These are phyloP conservation scores for Gymnopilus junonius DNA, from an alignment of 768 basidiomycete genomes.

Conservation along the genomic window DNA sequence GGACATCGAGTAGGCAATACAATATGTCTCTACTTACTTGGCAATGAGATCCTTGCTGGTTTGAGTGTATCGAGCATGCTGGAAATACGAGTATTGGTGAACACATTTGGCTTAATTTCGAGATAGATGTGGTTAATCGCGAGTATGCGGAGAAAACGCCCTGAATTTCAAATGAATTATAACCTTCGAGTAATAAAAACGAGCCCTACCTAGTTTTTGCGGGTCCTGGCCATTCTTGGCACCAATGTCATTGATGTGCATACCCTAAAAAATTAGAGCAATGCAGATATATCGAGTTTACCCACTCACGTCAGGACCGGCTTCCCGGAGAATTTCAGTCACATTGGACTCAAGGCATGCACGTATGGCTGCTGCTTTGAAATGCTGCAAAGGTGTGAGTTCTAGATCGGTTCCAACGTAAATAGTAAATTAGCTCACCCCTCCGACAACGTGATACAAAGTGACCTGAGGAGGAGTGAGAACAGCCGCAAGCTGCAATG, in stretches of 20 bases:
- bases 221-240: slow-evolving; percentile 33
- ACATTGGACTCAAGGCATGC: slow-evolving; percentile 28
- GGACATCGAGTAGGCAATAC: background rate
- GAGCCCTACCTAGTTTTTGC: slow-evolving; percentile 36
- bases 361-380: slow-evolving; percentile 28
- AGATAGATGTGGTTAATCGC: slow-evolving; percentile 39
- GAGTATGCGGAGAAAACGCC: slow-evolving; percentile 37
- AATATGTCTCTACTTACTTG: slow-evolving; percentile 21
- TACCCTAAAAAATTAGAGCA: slow-evolving; percentile 26
- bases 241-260: slow-evolving; percentile 43
- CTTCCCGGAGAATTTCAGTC: slow-evolving; percentile 30
- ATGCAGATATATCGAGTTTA: background rate
- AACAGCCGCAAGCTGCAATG: slow-evolving; percentile 35
- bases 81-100: slow-evolving; percentile 39
- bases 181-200: background rate
- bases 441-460: slow-evolving; percentile 22
- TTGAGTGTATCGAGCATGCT: slow-evolving; percentile 35
- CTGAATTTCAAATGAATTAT: background rate
- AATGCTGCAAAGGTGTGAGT: slow-evolving; percentile 17
- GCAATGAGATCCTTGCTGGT: slow-evolving; percentile 28
- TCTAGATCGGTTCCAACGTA: too few species aligned
- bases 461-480: slow-evolving; percentile 30
- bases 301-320: slow-evolving; percentile 30
- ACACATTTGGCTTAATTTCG: slow-evolving; percentile 40
- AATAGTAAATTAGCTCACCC: slow-evolving; percentile 23